These are phyloP conservation scores for Chloranthus sessilifolius DNA, from an alignment of 164 flowering plant species.

Conservation along the genomic window DNA sequence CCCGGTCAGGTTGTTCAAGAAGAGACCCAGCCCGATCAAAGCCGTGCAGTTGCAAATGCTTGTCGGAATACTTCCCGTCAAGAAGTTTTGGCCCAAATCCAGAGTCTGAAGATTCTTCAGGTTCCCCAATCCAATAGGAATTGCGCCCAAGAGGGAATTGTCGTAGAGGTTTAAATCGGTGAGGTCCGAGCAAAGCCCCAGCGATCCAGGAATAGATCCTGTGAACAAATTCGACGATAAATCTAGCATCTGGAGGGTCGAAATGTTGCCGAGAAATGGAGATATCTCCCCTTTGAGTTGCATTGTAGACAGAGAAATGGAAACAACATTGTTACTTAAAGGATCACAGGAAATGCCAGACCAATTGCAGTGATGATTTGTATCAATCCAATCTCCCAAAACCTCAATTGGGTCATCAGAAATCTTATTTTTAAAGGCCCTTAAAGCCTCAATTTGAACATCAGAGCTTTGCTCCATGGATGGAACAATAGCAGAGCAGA, in stretches of 20 bases:
- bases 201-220: constrained; percentile 45
- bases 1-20: constrained; percentile 55
- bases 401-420: constrained; percentile 45
- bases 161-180: constrained; percentile 23
- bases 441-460: constrained; percentile 47
- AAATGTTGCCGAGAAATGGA: constrained; percentile 58
- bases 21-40: constrained; percentile 29
- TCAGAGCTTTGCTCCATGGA: constrained; percentile 13
- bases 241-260: constrained; percentile 63
- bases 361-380: constrained; percentile 69
- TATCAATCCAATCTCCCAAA: constrained; percentile 45
- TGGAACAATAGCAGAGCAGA: not conserved
- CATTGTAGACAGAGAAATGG: constrained; percentile 33
- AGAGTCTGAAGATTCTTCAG: constrained; percentile 35
- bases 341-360: constrained; percentile 59
- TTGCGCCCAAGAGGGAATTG: constrained; percentile 49
- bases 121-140: constrained; percentile 52
- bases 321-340: constrained; percentile 27
- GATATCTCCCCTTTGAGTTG: constrained; percentile 55
- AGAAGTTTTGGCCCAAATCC: constrained; percentile 40
- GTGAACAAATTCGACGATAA: constrained; percentile 45
- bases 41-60: constrained; percentile 52
- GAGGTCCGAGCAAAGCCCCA: constrained; percentile 48
- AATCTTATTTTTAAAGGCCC: constrained; percentile 52
- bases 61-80: constrained; percentile 59